These are phyloP conservation scores for Aspergillus candidus DNA, from an alignment of 2,329 filamentous ascomycete species.

Conservation along the genomic window DNA sequence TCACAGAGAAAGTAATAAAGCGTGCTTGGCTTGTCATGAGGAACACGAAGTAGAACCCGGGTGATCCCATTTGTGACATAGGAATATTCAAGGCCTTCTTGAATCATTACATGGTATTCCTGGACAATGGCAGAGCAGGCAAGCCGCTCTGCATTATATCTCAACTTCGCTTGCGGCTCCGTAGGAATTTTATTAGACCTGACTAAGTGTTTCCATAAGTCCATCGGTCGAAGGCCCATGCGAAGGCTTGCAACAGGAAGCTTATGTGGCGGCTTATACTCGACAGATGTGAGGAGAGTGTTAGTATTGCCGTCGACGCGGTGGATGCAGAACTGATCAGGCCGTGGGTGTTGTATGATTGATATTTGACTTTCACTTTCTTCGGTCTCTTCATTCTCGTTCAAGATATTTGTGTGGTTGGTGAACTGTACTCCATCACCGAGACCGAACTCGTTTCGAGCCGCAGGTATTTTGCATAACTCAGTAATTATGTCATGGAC, in stretches of 20 bases:
- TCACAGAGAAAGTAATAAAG: slow-evolving; percentile 22
- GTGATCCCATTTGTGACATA: slow-evolving; percentile 21
- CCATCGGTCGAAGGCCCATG: slow-evolving; percentile 12
- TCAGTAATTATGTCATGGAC: neutral
- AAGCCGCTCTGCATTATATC: slow-evolving; percentile 16
- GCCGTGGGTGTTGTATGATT: slow-evolving; percentile 2
- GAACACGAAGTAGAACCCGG: slow-evolving; percentile 17
- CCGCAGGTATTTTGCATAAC: neutral
- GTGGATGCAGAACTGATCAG: slow-evolving; percentile 18
- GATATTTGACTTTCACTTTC: slow-evolving; percentile 3
- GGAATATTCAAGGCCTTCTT: slow-evolving; percentile 23
- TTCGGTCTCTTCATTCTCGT: slow-evolving; percentile 7
- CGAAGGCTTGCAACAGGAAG: slow-evolving; percentile 5
- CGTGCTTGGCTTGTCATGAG: slow-evolving; percentile 14
- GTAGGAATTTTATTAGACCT: slow-evolving; percentile 4
- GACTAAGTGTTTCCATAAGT: slow-evolving; percentile 13
- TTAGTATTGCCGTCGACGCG: slow-evolving; percentile 8
- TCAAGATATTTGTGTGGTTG: slow-evolving; percentile 12
- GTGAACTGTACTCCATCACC: slow-evolving; percentile 11
- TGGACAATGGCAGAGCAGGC: slow-evolving; percentile 15
- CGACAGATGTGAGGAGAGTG: slow-evolving; percentile 7
- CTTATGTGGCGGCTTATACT: slow-evolving; percentile 16
- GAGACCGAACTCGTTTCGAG: neutral
- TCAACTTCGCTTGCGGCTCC: slow-evolving; percentile 10
- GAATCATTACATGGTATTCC: slow-evolving; percentile 24